A percentile compares a stretch with the other conserved stretches of the same genome.
These are phyloP conservation scores for Lentinus tigrinus DNA, from an alignment of 768 basidiomycete genomes.

Conservation along the genomic window DNA sequence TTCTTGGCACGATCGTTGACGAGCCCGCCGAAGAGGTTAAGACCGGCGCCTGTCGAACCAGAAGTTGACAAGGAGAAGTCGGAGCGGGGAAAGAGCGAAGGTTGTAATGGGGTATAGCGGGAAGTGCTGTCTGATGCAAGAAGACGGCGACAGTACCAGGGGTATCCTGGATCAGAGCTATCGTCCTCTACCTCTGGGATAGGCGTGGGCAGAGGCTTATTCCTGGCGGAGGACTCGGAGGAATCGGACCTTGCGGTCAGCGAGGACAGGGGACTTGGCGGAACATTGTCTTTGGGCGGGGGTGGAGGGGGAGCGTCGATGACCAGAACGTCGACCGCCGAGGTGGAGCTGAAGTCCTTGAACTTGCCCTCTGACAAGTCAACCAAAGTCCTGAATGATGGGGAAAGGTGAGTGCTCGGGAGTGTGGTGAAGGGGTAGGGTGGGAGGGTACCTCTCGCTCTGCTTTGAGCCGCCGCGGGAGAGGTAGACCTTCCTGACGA, in stretches of 20 bases:
- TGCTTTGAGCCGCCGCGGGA: slow-evolving; percentile 7
- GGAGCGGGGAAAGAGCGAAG: slow-evolving; percentile 9
- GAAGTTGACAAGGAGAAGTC: slow-evolving; percentile 14
- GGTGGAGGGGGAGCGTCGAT: slow-evolving; percentile 7
- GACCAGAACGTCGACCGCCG: slow-evolving; percentile 1
- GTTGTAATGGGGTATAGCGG: neutral
- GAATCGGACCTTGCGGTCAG: neutral
- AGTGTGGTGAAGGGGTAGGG: neutral
- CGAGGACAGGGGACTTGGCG: neutral
- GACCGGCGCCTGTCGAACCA: slow-evolving; percentile 20
- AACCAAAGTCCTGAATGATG: slow-evolving; percentile 4
- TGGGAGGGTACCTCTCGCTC: slow-evolving; percentile 4
- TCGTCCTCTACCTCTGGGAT: neutral
- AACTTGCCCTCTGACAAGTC: neutral
- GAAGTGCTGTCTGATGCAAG: neutral
- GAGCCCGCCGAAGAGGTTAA: slow-evolving; percentile 93
- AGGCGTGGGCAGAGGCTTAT: neutral
- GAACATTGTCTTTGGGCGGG: slow-evolving; percentile 7
- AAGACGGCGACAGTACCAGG: slow-evolving; percentile 12
- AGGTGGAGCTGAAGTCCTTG: neutral
- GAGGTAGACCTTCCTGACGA: neutral
- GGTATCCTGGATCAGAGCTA: neutral
- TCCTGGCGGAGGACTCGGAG: neutral
- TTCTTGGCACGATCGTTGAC: slow-evolving; percentile 83
- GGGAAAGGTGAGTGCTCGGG: neutral